Base-by-base conservation (phyloP, 2,329 filamentous ascomycete species). In the Whalleya microplaca region DNA sequence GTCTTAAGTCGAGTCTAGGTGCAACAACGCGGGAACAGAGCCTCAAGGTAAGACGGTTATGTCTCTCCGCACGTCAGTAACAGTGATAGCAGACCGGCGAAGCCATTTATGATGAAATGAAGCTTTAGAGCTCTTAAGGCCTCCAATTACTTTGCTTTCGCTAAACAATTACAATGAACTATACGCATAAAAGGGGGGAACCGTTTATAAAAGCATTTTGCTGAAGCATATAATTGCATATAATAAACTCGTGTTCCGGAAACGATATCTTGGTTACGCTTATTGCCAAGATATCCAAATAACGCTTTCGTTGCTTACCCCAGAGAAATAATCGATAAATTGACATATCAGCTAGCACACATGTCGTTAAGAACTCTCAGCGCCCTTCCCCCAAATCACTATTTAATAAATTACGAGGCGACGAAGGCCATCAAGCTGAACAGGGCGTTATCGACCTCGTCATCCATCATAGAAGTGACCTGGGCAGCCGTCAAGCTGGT, bases 401-500 rank as follows among this genome's bases (percentile, higher is more conserved):
- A 9, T 23, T 4, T 49, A 32, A 53, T 53, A 53, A n/a, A n/a
- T n/a, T n/a, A n/a, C n/a, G n/a, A 60, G 18, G 43, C 46, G 4
- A 42, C 48, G 42, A 71, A 69, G 52, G 54, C 53, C 65, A 70
- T 67, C 59, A 71, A 53, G 64, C 66, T 69, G 56, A 69, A 58
- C n/a, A 69, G 61, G 43, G 45, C 52, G 51, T 32, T 19, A 12
- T 66, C 51, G 7, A 32, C 4, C 59, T 71, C 69, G 8, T 71
- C 68, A 42, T 55, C 50, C 47, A 72, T 50, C 53, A 72, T 64
- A 14, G 53, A 53, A 54, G 71, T 65, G 23, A 80, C 74, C 50
- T 75, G 72, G 23, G 68, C 68, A 4, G 74, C 67, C 48, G 72
- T 72, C 14, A 82, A 65, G 43, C 70, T 72, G 37, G 72, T 65